Base-by-base conservation (phyloP, 345 rosid species). In the Lenwebbia sp. region DNA sequence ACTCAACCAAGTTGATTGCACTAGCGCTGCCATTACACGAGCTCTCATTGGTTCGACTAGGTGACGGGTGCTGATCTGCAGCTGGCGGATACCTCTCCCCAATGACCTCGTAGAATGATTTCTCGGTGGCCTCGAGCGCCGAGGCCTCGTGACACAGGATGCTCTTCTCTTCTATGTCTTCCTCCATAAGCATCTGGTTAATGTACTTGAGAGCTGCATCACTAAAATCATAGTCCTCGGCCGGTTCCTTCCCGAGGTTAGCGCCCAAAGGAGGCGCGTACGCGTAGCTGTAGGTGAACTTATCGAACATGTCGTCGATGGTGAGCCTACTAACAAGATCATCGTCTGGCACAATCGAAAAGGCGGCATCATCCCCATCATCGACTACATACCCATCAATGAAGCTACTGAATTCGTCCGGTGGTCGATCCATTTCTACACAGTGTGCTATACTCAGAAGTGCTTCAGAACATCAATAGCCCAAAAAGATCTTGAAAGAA, bases 101-200 rank as follows among this genome's bases (percentile, higher is more conserved):
- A 25, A 94, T 89, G 90, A 92, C 93, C 81, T 93, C 95, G 65
- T 93, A 94, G 5, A 92, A 90, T 0, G 95, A 89, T 83, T 91
- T 94, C 90, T 94, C 96, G 0, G 94, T 93, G 40, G 92, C 95
- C 84, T 92, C 93, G 41, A 94, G 92, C 6, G 95, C 95, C 1
- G 94, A 90, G 33, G 93, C 90, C 89, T 93, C 95, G 40, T 91
- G 95, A 88, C 90, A 90, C 92, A 86, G 88, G 51, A 93, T 89
- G 5, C 88, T 70, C 84, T 92, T 93, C 89, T 92, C 95, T 86
- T 89, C 94, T 87, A 89, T 91, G 86, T 94, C 95, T 87, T 92
- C 96, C 86, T 93, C 95, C 96, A 94, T 90, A 52, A 94, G 93
- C 88, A 94, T 92, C 88, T 91, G 86, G 65, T 21, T 91, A 13